These are phyloP conservation scores for Trichoderma oligosporum DNA, from an alignment of 2,329 filamentous ascomycete species.

Conservation along the genomic window DNA sequence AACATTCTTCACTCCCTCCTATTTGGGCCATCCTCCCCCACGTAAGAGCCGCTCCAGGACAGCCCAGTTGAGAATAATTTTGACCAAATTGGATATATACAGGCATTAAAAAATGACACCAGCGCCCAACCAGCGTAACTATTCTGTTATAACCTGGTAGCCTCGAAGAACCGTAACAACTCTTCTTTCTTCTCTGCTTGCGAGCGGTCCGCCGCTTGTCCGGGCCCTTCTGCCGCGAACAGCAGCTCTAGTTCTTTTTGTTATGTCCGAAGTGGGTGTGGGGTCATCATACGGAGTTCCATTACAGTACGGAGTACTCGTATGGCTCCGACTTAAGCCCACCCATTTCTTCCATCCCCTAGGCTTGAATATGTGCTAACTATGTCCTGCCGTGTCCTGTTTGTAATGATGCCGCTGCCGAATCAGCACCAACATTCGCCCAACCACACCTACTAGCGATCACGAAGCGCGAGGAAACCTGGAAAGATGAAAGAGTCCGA, in stretches of 20 bases:
- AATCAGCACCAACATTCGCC: neutral
- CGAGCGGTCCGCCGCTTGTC: constrained; percentile 5
- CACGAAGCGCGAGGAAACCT: neutral
- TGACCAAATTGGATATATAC: too few species aligned
- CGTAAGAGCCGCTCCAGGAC: neutral
- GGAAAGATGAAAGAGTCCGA: neutral
- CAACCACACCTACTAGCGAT: too few species aligned
- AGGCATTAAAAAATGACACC: neutral
- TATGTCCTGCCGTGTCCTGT: neutral
- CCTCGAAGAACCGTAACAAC: too few species aligned
- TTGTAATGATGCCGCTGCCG: neutral
- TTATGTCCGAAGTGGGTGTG: constrained; percentile 17
- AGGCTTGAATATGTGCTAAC: too few species aligned
- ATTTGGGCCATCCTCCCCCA: neutral
- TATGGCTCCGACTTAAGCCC: constrained; percentile 1
- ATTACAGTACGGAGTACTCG: neutral
- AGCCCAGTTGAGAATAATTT: neutral
- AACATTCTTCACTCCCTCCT: neutral
- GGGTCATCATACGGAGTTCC: neutral
- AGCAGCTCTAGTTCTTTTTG: constrained; percentile 1
- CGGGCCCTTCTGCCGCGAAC: constrained; percentile 3
- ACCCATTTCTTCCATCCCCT: too few species aligned
- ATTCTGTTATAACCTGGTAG: too few species aligned
- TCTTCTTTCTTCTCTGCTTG: neutral
- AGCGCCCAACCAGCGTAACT: neutral